Evolutionary conservation across 768 basidiomycete genomes (phyloP), one percentile per base, ranked within the genome.

Genomic region (Suillus tomentosus): DNA sequence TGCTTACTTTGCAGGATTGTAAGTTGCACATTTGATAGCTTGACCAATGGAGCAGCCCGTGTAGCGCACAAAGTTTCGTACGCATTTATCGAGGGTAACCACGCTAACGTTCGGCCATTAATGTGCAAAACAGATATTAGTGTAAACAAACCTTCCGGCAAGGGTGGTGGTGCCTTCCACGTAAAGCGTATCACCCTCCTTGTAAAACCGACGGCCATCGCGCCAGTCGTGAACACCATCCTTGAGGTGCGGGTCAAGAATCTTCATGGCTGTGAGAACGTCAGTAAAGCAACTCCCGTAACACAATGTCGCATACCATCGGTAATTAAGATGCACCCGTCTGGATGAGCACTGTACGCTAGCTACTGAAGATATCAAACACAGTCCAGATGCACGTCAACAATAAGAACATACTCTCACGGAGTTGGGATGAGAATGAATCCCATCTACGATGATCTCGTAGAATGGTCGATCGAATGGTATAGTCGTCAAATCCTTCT

Each of bases 221-320:
- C 95, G 87, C 93, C 95, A 96, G 69, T 90, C 87, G 71, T 96
- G 90, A 15, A 90, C 78, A 9, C 95, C 95, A 70, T 96, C 94
- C 53, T 84, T 81, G 22, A 95, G 83, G 69, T 90, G 81, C 10
- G 94, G 95, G 75, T 96, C 94, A 45, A 96, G 80, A 63, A 94
- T 87, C 70, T 89, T 89, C 87, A 92, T 90, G 10, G 92, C 92
- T 94, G 73, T 27, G 55, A 27, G 36, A 48, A 62, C 36, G 42
- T 48, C 39, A 8, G 37, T 27, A 11, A 39, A 55, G 43, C 10
- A 42, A 17, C 27, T 22, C 27, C 24, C 2, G 24, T 53, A 10
- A 48, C 37, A 19, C 50, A 74, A 42, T 6, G 24, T 6, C 11
- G 11, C 79, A 65, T 71, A 95, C 94, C 93, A 77, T 96, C 95